Conservation (phyloP, 495 filamentous ascomycete species). For the Talaromyces stipitatus region DNA sequence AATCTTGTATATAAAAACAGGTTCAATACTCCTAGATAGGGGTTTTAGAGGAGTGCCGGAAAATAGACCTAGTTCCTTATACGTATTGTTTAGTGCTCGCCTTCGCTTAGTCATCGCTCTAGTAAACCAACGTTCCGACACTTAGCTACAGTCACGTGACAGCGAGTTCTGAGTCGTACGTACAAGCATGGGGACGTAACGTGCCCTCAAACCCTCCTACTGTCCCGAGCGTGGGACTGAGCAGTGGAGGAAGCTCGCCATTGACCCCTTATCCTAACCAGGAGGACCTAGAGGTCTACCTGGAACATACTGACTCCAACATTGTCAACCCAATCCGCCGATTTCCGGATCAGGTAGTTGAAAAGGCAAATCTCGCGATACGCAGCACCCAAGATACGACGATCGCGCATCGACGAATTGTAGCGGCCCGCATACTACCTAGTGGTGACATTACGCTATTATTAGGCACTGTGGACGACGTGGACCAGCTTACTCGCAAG, state of each 20-base stretch:
- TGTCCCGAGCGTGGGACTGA: neutral
- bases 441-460: neutral
- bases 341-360: neutral
- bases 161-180: neutral
- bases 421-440: neutral
- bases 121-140: too few relatives aligned
- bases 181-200: neutral
- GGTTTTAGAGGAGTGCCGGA: too few relatives aligned
- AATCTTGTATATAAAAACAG: too few relatives aligned
- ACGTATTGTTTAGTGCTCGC: too few relatives aligned
- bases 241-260: neutral
- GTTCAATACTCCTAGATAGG: too few relatives aligned
- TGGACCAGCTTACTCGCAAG: constrained; percentile 1
- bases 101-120: too few relatives aligned
- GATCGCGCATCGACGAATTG: neutral
- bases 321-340: neutral
- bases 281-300: constrained; percentile 2
- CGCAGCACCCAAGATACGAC: neutral
- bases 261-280: neutral
- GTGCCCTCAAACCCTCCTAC: neutral
- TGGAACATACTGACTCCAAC: neutral
- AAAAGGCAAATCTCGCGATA: neutral
- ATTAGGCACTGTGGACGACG: neutral
- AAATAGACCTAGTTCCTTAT: too few relatives aligned
- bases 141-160: neutral